A percentile compares a stretch with the other conserved stretches of the same genome.
Conservation (phyloP, 2,329 filamentous ascomycete species). For the Alternaria infectoria region DNA sequence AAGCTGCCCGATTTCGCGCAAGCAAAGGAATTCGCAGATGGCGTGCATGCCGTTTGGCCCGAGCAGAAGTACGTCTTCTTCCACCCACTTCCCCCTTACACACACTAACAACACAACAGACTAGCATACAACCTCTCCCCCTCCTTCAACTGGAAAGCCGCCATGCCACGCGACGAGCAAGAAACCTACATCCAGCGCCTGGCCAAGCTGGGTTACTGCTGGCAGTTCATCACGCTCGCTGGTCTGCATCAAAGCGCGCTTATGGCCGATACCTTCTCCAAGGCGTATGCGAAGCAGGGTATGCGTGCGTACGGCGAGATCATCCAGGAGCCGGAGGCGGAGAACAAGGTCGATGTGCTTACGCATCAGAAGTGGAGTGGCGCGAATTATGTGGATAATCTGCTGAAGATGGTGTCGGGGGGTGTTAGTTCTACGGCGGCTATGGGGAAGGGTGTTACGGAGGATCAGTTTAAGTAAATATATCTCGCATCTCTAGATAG, state of each 20-base stretch:
- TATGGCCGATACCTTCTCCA: constrained; percentile 86
- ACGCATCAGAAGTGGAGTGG: constrained; percentile 99
- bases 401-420: constrained; percentile 96
- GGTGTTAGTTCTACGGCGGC: constrained; percentile 90
- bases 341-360: constrained; percentile 86
- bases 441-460: constrained; percentile 97
- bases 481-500: no score
- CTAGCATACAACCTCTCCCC: constrained; percentile 98
- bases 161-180: constrained; percentile 89
- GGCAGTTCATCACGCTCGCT: constrained; percentile 99
- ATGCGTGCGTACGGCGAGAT: constrained; percentile 98
- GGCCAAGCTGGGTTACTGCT: constrained; percentile 89
- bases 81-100: background rate
- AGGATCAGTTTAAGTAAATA: constrained; percentile 95
- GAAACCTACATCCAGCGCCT: constrained; percentile 97
- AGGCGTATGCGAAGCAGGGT: constrained; percentile 78
- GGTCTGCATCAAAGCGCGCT: constrained; percentile 95
- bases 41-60: constrained; percentile 92
- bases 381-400: constrained; percentile 90
- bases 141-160: constrained; percentile 99
- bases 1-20: constrained; percentile 92
- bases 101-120: constrained; percentile 54
- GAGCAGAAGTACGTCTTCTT: constrained; percentile 81
- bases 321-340: constrained; percentile 98
- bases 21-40: constrained; percentile 89